Evolutionary conservation across 805 yeast genomes (phyloP).

Genomic region (Candida cerambycidarum): DNA sequence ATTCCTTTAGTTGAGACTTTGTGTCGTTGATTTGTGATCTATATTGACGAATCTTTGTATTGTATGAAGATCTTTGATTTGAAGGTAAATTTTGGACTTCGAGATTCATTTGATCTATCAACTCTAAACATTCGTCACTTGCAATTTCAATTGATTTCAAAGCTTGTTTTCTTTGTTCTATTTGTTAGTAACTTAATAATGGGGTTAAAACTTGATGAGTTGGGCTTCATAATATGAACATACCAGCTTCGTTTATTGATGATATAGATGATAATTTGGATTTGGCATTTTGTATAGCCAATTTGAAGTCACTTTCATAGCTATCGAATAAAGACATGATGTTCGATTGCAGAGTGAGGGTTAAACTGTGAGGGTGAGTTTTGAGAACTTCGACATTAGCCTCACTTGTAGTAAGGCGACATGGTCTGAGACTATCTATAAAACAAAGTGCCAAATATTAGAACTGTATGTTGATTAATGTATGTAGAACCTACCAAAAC

Average conservation of each 20-base stretch:
- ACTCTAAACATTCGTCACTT: conserved; percentile 78
- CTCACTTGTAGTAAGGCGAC: no score
- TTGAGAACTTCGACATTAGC: no score
- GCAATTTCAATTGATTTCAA: conserved; percentile 62
- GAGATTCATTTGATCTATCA: conserved; percentile 81
- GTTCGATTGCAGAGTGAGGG: neutral
- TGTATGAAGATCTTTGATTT: conserved; percentile 63
- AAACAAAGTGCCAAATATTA: no score
- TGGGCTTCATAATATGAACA: no score
- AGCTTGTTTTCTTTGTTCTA: conserved; percentile 52
- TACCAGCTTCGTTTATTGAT: conserved; percentile 13
- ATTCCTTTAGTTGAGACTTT: conserved; percentile 53
- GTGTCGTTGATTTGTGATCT: conserved; percentile 56
- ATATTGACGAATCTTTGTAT: conserved; percentile 74
- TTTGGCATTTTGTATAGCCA: conserved; percentile 68
- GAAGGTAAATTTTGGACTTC: conserved; percentile 88
- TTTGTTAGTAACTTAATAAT: conserved; percentile 18
- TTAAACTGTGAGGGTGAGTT: neutral
- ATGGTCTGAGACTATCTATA: no score
- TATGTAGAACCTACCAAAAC: no score
- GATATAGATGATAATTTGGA: conserved; percentile 55
- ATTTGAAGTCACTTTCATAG: conserved; percentile 71
- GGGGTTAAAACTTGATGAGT: no score
- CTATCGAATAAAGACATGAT: conserved; percentile 44
- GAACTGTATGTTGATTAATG: no score